A percentile compares a stretch with the other conserved stretches of the same genome.
These are phyloP conservation scores for Leptodontidium sp. DNA, from an alignment of 2,329 filamentous ascomycete genomes.

Conservation along the genomic window DNA sequence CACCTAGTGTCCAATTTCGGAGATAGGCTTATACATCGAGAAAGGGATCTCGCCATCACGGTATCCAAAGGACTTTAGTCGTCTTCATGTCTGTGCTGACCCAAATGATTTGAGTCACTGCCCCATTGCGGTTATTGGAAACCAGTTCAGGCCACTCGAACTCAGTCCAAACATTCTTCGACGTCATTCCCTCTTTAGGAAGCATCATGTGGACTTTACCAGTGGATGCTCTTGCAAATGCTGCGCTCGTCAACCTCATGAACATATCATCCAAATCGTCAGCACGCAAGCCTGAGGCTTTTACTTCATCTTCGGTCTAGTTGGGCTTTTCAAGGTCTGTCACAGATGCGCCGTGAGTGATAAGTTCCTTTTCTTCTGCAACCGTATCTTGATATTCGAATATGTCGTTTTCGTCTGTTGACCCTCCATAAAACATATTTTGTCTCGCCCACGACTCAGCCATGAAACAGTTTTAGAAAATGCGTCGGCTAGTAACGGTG, in stretches of 20 bases:
- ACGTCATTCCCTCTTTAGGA: neutral
- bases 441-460: neutral
- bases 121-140: neutral
- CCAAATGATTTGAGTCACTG: neutral
- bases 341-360: no score
- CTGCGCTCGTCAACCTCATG: neutral
- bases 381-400: neutral
- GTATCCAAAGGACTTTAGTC: neutral
- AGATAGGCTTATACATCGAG: neutral
- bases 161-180: neutral
- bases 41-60: neutral
- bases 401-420: neutral
- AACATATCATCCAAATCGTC: neutral
- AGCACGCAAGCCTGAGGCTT: no score
- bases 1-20: neutral
- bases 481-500: neutral
- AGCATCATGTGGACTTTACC: neutral
- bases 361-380: neutral
- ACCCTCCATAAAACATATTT: neutral
- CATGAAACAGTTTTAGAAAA: neutral
- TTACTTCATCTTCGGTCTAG: no score
- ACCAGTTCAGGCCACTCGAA: slow-evolving; percentile 13
- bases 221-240: neutral
- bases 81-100: neutral
- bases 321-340: no score